Conservation (phyloP, 2,329 filamentous ascomycete species). For the Colletotrichum kahawae region DNA sequence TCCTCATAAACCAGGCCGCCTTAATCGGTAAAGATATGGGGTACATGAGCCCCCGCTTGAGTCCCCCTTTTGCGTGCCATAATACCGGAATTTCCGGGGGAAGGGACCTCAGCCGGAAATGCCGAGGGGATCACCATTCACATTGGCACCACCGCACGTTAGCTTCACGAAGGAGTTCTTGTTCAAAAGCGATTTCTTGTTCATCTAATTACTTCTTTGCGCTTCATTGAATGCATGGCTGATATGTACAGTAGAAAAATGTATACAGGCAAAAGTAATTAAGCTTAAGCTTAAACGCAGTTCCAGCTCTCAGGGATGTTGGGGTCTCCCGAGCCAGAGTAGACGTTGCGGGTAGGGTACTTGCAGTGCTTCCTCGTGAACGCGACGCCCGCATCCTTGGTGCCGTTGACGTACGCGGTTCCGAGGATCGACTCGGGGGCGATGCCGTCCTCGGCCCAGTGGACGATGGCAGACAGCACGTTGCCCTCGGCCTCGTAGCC, state of each 20-base stretch:
- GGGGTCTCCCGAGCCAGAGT: conserved; percentile 23
- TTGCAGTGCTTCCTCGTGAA: conserved; percentile 39
- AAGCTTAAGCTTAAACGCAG: conserved; percentile 2
- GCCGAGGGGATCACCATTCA: neutral
- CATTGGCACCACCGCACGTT: accelerated
- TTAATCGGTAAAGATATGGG: neutral
- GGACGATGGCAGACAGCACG: conserved; percentile 29
- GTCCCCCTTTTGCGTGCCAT: accelerated
- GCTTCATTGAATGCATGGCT: neutral
- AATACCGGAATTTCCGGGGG: neutral
- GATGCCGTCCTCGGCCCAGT: conserved; percentile 36
- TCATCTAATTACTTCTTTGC: neutral
- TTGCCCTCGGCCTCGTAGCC: conserved; percentile 33
- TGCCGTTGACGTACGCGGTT: conserved; percentile 34
- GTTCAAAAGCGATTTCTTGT: neutral
- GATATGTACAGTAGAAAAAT: neutral
- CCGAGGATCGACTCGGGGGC: conserved; percentile 35
- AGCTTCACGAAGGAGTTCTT: neutral
- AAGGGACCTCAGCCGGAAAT: neutral
- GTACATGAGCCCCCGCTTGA: neutral
- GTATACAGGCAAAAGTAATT: neutral
- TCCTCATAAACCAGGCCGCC: neutral
- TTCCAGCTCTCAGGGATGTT: conserved; percentile 23
- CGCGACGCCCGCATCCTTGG: conserved; percentile 27
- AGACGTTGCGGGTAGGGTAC: conserved; percentile 37